Percentiles rank a stretch among this genome's conserved stretches.
phyloP scores from a whole-genome alignment of 371 early-diverging fungal genomes.

The Homolaphlyctis polyrhiza region DNA sequence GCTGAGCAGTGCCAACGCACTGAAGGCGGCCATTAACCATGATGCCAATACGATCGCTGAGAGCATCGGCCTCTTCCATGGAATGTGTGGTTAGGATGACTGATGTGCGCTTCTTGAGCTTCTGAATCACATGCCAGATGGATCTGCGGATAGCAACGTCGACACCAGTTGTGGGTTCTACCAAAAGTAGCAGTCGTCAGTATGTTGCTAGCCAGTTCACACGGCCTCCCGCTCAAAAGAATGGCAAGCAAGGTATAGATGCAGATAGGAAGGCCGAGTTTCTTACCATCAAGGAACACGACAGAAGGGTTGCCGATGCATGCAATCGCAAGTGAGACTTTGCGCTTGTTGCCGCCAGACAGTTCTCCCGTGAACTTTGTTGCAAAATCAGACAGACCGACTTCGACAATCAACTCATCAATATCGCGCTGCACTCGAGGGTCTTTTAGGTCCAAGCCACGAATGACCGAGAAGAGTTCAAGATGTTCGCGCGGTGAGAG shows the following conservation, averaged over 20 bases:
- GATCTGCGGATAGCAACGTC: conserved; percentile 42
- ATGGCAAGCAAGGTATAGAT: background rate
- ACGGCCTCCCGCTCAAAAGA: background rate
- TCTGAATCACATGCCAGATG: conserved; percentile 43
- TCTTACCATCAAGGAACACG: conserved; percentile 51
- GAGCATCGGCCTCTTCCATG: background rate
- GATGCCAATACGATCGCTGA: conserved; percentile 56
- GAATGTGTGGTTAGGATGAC: conserved; percentile 17
- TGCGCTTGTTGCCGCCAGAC: conserved; percentile 62
- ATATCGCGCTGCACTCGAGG: conserved; percentile 13
- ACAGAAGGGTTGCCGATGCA: conserved; percentile 52
- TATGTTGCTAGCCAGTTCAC: conserved; percentile 3
- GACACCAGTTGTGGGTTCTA: conserved; percentile 57
- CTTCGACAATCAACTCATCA: conserved; percentile 20
- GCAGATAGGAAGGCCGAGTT: background rate
- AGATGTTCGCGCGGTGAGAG: conserved; percentile 46
- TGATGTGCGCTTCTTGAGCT: conserved; percentile 33
- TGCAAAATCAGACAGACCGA: conserved; percentile 28
- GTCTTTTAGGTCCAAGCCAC: conserved; percentile 10
- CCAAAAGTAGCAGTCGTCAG: conserved; percentile 55
- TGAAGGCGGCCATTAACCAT: conserved; percentile 68
- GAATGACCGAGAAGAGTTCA: conserved; percentile 31
- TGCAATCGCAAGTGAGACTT: conserved; percentile 57
- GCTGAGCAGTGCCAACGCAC: conserved; percentile 55
- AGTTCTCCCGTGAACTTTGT: conserved; percentile 30